Conservation (phyloP, 192 early-diverging fungal genomes). For the Backusella psychrophila region DNA sequence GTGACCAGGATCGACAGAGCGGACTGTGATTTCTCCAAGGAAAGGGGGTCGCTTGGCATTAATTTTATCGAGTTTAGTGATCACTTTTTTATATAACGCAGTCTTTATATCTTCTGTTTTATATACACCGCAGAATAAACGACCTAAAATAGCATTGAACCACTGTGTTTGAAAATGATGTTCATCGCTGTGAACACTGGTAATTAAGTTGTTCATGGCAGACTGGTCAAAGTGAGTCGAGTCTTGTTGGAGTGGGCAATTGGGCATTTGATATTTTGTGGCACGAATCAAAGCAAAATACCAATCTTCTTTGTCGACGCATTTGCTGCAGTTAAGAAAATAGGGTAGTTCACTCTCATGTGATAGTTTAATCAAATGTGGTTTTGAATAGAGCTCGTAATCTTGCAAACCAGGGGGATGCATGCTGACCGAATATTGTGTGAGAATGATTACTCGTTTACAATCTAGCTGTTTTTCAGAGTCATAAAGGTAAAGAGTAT, state of each 20-base stretch:
- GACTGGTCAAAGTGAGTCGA: constrained; percentile 45
- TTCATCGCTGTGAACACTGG: constrained; percentile 57
- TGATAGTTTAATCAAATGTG: constrained; percentile 51
- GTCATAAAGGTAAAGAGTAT: constrained; percentile 83
- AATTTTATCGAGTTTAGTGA: constrained; percentile 64
- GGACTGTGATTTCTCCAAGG: constrained; percentile 80
- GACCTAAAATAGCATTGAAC: constrained; percentile 85
- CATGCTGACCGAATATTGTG: constrained; percentile 63
- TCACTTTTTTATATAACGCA: constrained; percentile 63
- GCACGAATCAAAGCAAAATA: constrained; percentile 82
- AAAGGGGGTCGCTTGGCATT: constrained; percentile 66
- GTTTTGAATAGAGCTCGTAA: constrained; percentile 61
- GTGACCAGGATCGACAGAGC: constrained; percentile 76
- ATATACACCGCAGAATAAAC: constrained; percentile 75
- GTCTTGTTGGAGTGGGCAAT: constrained; percentile 21
- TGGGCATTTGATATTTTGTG: constrained; percentile 43
- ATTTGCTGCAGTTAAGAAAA: constrained; percentile 52
- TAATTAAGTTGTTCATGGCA: constrained; percentile 42
- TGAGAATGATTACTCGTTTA: constrained; percentile 68
- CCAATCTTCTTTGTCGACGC: constrained; percentile 86
- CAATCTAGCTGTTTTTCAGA: constrained; percentile 74
- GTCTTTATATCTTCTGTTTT: constrained; percentile 61
- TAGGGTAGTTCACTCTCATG: constrained; percentile 41
- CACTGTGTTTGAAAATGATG: constrained; percentile 59
- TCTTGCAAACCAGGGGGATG: constrained; percentile 52